Conservation (phyloP, 2,329 filamentous ascomycete species). For the Aspergillus nomiae region DNA sequence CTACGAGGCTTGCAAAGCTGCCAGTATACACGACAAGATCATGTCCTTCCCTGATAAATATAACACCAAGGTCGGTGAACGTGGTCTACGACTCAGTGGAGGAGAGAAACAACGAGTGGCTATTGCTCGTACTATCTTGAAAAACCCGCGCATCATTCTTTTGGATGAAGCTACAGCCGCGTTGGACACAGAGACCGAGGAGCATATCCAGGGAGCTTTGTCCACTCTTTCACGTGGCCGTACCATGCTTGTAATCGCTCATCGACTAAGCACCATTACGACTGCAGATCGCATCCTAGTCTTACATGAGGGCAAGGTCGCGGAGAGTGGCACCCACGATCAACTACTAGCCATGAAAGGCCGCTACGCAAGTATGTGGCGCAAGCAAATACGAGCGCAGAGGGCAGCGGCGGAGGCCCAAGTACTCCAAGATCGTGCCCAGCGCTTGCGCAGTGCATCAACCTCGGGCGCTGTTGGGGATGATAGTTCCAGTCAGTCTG, state of each 20-base stretch:
- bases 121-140: constrained; percentile 89
- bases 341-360: constrained; percentile 71
- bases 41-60: constrained; percentile 86
- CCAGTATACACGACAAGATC: constrained; percentile 92
- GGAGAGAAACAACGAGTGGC: constrained; percentile 93
- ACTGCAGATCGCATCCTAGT: constrained; percentile 85
- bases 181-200: constrained; percentile 87
- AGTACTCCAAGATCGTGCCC: constrained; percentile 46
- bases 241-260: constrained; percentile 93
- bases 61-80: constrained; percentile 85
- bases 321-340: constrained; percentile 76
- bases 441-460: constrained; percentile 45
- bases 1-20: constrained; percentile 77
- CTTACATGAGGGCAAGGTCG: constrained; percentile 72
- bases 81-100: constrained; percentile 81
- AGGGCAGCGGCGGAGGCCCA: constrained; percentile 65
- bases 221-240: constrained; percentile 79
- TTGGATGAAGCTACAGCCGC: constrained; percentile 92
- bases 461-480: constrained; percentile 39
- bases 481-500: constrained; percentile 52
- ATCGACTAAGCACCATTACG: constrained; percentile 82
- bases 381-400: constrained; percentile 80
- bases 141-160: constrained; percentile 88
- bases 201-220: constrained; percentile 87
- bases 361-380: constrained; percentile 83